Evolutionary conservation across 2,329 filamentous ascomycete genomes (phyloP), one percentile per base, ranked within the genome.

Genomic region (Bipolaris victoriae): DNA sequence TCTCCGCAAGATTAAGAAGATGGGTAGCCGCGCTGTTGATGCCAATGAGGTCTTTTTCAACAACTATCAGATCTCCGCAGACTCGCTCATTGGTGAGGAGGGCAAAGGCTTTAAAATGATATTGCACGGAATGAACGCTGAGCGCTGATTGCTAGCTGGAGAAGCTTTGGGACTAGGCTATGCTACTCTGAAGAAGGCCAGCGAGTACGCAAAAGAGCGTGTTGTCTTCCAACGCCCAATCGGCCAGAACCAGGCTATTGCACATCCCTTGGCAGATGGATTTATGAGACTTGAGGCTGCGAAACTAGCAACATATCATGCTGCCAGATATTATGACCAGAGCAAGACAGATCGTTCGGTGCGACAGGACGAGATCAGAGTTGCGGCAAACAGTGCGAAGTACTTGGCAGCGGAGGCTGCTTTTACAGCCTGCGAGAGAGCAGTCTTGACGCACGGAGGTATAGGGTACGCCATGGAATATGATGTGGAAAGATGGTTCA

Each of bases 1-100:
- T 7, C 79, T 95, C 70, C 85, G 85, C 40, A 85, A 80, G 69
- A 96, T 96, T 65, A 87, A 85, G 75, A 96, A 96, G 75, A 95
- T 96, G 90, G 92, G 92, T 7, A 90, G 90, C 0, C 81, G 90
- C 11, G 90, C 90, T 0, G 86, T 96, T 1, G 91, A 95, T 67
- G 90, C 91, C 0, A 96, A 96, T 65, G 90, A 95, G 70, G 88
- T 96, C 1, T 96, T 96, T 75, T 95, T 96, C 71, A 90, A 95
- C 73, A 85, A 88, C 63, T 96, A 93, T 73, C 73, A 76, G 3
- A 85, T 95, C 13, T 85, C 88, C 0, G 82, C 82, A 0, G 80
- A 86, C 40, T 81, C 86, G 0, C 78, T 94, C 0, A 85, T 96
- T 40, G 91, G 91, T 0, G 71, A 84, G 31, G 89, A 95, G 72